phyloP scores from a whole-genome alignment of 169 alveolate genomes.

The Hammondia hammondi region DNA sequence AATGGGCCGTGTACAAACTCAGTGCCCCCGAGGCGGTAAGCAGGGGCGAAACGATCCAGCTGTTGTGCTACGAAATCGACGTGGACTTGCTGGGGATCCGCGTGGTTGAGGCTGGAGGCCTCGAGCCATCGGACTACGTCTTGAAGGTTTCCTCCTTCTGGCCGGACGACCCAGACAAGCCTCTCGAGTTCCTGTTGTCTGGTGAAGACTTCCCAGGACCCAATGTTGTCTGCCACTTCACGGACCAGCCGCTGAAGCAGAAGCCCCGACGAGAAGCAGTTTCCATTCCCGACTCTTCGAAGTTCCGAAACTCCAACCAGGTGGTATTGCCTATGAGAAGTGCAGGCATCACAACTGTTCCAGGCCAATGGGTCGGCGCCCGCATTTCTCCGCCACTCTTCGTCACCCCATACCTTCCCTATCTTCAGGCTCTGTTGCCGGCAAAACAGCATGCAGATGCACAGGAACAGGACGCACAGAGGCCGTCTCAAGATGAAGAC shows the following conservation, averaged over 20 bases:
- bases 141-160: conserved; percentile 57
- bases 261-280: not conserved
- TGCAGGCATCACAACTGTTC: conserved; percentile 40
- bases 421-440: conserved; percentile 12
- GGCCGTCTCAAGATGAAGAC: not conserved
- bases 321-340: not conserved
- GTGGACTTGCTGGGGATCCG: conserved; percentile 60
- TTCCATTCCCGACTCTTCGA: not conserved
- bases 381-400: conserved; percentile 44
- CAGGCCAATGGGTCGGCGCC: conserved; percentile 66
- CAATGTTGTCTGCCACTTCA: conserved; percentile 44
- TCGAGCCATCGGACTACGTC: conserved; percentile 35
- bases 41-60: conserved; percentile 13
- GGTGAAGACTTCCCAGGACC: conserved; percentile 52
- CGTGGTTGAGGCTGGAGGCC: not conserved
- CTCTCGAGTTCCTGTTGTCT: conserved; percentile 40
- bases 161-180: conserved; percentile 51
- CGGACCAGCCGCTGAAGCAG: conserved; percentile 8
- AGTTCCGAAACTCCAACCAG: not conserved
- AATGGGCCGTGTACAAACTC: conserved; percentile 52
- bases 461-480: not conserved
- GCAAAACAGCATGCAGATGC: not conserved
- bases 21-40: conserved; percentile 15
- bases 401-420: conserved; percentile 60
- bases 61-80: conserved; percentile 46